Conservation (phyloP, 805 yeast genomes). For the Nakazawaea wyomingensis region DNA sequence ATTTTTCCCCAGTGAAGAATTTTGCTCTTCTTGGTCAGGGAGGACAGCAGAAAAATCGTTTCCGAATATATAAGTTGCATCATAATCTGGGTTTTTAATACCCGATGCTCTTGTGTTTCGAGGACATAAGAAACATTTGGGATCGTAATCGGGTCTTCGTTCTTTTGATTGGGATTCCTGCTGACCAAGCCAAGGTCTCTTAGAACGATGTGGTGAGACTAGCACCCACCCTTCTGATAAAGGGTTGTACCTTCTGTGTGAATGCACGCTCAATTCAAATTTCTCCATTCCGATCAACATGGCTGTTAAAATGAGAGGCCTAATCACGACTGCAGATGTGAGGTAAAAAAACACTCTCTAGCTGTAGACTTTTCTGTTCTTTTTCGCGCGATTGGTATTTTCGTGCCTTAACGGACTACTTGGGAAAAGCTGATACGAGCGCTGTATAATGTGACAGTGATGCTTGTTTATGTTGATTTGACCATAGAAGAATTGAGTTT, state of each 20-base stretch:
- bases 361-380: too few species aligned
- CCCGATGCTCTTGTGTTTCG: constrained; percentile 56
- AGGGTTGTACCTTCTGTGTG: constrained; percentile 69
- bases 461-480: too few species aligned
- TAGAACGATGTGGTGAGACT: constrained; percentile 73
- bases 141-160: constrained; percentile 50
- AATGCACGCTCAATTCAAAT: constrained; percentile 49
- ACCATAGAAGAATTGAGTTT: too few species aligned
- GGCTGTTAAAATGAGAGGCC: not conserved
- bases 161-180: constrained; percentile 43
- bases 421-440: too few species aligned
- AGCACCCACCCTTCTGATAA: constrained; percentile 63
- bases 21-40: constrained; percentile 45
- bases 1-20: constrained; percentile 12
- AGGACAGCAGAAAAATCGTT: constrained; percentile 72
- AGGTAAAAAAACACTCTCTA: too few species aligned
- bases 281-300: constrained; percentile 10
- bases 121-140: constrained; percentile 68
- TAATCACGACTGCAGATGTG: not conserved
- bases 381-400: too few species aligned
- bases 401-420: too few species aligned
- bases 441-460: too few species aligned
- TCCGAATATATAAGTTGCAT: constrained; percentile 51
- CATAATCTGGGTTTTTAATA: constrained; percentile 59
- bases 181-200: constrained; percentile 80